These are phyloP conservation scores for Nepenthes gracilis DNA, from an alignment of 148 eudicot species.

Conservation along the genomic window DNA sequence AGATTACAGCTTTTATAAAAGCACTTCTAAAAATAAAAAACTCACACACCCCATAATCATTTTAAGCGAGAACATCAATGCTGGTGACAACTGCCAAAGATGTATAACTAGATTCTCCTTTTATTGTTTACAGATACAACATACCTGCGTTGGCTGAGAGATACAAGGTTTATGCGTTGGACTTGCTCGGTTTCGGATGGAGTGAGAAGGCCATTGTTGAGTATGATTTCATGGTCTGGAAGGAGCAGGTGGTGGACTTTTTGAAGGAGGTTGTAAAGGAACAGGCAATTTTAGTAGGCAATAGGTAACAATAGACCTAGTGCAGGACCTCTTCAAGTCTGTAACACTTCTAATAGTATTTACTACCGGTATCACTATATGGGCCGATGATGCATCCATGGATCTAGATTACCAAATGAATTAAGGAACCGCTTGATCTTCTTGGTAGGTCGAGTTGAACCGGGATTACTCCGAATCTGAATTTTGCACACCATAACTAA, in stretches of 20 bases:
- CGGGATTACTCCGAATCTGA: too few species aligned
- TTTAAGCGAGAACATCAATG: background rate
- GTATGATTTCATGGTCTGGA: conserved; percentile 90
- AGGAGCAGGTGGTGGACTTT: conserved; percentile 87
- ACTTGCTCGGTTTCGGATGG: conserved; percentile 97
- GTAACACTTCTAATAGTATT: too few species aligned
- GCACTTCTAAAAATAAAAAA: background rate
- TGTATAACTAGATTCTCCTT: background rate
- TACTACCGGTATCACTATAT: too few species aligned
- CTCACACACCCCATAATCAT: background rate
- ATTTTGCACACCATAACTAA: too few species aligned
- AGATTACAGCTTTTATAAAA: too few species aligned
- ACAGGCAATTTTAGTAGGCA: conserved; percentile 85
- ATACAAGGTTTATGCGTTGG: conserved; percentile 89
- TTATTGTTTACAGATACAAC: conserved; percentile 53
- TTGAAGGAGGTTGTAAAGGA: conserved; percentile 77
- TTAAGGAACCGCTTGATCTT: too few species aligned
- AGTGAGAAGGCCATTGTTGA: conserved; percentile 96
- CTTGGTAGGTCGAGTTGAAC: too few species aligned
- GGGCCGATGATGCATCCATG: too few species aligned
- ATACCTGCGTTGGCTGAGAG: conserved; percentile 93
- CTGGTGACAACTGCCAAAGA: background rate
- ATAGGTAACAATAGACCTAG: conserved; percentile 36
- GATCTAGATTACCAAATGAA: too few species aligned
- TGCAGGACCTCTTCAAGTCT: background rate